These are phyloP conservation scores for Pythium aristosporum DNA, from an alignment of 352 stramenopile genomes.

Conservation along the genomic window DNA sequence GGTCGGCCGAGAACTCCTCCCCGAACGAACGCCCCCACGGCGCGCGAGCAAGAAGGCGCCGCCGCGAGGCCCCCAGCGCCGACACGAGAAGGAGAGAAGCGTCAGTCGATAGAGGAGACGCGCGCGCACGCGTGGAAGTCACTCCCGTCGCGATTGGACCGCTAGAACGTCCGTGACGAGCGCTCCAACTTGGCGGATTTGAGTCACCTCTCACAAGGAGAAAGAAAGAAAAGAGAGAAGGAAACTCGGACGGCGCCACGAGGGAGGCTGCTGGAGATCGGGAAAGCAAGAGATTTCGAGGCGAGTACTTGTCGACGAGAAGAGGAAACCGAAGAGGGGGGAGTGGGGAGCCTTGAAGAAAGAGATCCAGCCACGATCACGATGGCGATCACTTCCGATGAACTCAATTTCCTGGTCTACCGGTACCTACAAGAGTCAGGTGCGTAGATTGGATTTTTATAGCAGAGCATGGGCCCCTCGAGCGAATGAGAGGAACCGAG, in stretches of 20 bases:
- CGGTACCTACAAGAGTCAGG: constrained; percentile 96
- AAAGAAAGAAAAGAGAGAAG: background rate
- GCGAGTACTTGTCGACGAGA: background rate
- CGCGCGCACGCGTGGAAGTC: constrained; percentile 2
- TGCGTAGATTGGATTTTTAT: constrained; percentile 32
- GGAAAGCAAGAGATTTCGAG: background rate
- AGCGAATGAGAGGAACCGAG: background rate
- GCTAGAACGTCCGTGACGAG: background rate
- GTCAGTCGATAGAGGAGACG: constrained; percentile 7
- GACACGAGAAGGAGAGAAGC: background rate
- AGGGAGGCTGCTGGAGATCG: background rate
- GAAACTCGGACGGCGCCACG: background rate
- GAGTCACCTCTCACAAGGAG: background rate
- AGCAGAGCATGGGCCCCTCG: background rate
- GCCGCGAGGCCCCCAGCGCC: constrained; percentile 1
- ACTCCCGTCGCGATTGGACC: background rate
- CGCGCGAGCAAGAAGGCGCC: constrained; percentile 3
- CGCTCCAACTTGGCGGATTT: background rate
- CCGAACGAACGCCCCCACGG: constrained; percentile 2
- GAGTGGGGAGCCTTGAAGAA: background rate
- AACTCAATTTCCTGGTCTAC: constrained; percentile 99
- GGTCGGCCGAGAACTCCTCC: background rate
- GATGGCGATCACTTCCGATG: constrained; percentile 93
- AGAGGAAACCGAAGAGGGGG: background rate
- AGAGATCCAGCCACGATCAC: constrained; percentile 6